Base-by-base conservation (phyloP, 2,329 filamentous ascomycete genomes). In the Stemphylium beticola region DNA sequence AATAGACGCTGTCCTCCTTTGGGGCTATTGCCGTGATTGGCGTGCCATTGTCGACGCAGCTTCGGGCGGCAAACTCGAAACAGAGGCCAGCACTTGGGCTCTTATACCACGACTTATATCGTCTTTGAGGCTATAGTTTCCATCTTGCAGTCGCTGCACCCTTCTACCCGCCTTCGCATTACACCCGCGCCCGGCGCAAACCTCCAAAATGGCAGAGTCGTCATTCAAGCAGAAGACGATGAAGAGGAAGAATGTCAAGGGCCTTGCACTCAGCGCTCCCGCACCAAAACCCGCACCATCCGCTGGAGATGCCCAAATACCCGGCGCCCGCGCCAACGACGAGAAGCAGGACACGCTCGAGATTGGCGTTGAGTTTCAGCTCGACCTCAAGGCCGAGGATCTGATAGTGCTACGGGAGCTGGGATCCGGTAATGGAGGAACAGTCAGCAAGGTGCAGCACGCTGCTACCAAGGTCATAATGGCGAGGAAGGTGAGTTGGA, bases 161-260 rank as follows among this genome's bases (percentile, higher is more conserved):
- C 50, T 38, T 34, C 26, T 50, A 47, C 44, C 46, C 11, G 14
- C 49, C 31, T 32, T 47, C 55, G 49, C 20, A 50, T 36, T 36
- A 49, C 52, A 46, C 51, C 41, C 36, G 63, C 62, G 53, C 54
- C 58, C 47, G 55, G 61, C 55, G 61, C 58, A 57, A 53, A 55
- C 57, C 61, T 45, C 44, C 60, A 63, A 57, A 65, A 87, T 87
- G 82, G 81, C 82, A 61, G 84, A 87, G 72, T 69, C 68, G 31
- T 77, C 79, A 49, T 87, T 88, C 77, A 83, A 86, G 74, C 81
- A 83, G 53, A 82, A 85, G 74, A 96, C 95, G 58, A 90, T 99
- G 88, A 98, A 97, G 87, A 89, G 93, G 83, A 97, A 98, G 86
- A 99, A 99, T 76, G 90, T 96, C 77, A 98, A 98, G 81, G 93